Evolutionary conservation across 345 rosid species (phyloP), one percentile per base, ranked within the genome.

Genomic region (Turritis glabra): DNA sequence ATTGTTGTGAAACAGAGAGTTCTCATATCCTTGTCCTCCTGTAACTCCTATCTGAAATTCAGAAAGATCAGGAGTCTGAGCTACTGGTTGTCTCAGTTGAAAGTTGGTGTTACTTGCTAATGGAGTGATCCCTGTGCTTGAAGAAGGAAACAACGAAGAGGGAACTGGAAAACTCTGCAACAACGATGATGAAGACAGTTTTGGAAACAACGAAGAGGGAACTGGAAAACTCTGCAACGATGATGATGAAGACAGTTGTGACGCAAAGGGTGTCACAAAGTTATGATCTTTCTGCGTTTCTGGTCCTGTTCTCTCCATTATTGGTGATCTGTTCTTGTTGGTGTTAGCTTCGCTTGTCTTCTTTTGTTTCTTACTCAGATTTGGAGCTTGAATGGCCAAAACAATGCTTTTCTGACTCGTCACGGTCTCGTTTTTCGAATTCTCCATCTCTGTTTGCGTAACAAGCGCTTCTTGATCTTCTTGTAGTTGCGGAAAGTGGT

Each of bases 361-460:
- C 77, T 66, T 77, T 32, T 58, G 64, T 40, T 12, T 41, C 35
- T 57, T 29, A 5, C 57, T 50, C 55, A 59, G 25, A 22, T 12
- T 66, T 66, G 67, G 77, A 41, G 81, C 77, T 65, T 65, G 2
- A 17, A 77, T 71, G 54, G 73, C 77, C 47, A 77, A 77, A 65
- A 77, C 73, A 58, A 77, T 48, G 19, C 40, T 57, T 43, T 65
- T 77, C 23, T 40, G 72, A n/a, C 54, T 58, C n/a, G 13, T 41
- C 32, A 48, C 41, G 0, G 52, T 50, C 53, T 25, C 61, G 15
- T 33, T 57, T 57, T 56, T 55, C 51, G 32, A 22, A 32, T 23
- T 21, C 14, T 52, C 64, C 15, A 48, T 48, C 43, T 68, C 69
- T 0, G 35, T 67, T 55, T 54, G 68, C 4, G 22, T 25, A 23